These are phyloP conservation scores for Acmispon strigosus DNA, from an alignment of 306 rosid species.

Conservation along the genomic window DNA sequence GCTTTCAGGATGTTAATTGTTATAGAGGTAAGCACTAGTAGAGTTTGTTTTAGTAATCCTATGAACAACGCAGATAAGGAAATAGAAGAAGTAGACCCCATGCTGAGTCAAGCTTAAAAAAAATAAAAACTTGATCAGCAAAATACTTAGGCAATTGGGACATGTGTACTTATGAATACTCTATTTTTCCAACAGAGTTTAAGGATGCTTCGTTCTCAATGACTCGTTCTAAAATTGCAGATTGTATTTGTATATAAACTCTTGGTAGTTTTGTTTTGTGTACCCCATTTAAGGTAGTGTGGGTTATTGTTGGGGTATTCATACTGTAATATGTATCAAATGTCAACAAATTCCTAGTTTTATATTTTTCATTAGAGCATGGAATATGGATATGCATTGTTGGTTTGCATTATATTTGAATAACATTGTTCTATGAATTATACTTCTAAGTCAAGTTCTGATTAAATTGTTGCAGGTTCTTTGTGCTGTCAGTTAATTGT, in stretches of 20 bases:
- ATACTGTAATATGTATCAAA: neutral
- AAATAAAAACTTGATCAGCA: no score
- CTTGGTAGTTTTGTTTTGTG: neutral
- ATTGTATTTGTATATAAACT: neutral
- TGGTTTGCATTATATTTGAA: neutral
- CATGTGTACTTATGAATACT: no score
- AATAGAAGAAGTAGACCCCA: no score
- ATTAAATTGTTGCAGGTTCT: slow-evolving; percentile 59
- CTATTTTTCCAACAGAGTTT: no score
- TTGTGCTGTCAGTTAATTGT: slow-evolving; percentile 55
- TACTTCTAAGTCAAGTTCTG: slow-evolving; percentile 17
- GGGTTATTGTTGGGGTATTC: neutral
- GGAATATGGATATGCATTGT: neutral
- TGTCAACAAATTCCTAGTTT: neutral
- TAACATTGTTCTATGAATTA: neutral
- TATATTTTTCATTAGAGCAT: neutral
- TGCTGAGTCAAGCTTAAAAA: no score
- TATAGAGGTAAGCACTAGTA: slow-evolving; percentile 39
- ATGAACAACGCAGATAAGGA: no score
- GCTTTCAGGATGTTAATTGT: slow-evolving; percentile 39
- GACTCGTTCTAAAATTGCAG: neutral
- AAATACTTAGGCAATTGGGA: no score
- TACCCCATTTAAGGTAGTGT: neutral
- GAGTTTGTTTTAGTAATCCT: neutral
- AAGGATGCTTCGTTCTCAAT: neutral